Conservation (phyloP, 139 green algal species). For the Chlorella sp. region DNA sequence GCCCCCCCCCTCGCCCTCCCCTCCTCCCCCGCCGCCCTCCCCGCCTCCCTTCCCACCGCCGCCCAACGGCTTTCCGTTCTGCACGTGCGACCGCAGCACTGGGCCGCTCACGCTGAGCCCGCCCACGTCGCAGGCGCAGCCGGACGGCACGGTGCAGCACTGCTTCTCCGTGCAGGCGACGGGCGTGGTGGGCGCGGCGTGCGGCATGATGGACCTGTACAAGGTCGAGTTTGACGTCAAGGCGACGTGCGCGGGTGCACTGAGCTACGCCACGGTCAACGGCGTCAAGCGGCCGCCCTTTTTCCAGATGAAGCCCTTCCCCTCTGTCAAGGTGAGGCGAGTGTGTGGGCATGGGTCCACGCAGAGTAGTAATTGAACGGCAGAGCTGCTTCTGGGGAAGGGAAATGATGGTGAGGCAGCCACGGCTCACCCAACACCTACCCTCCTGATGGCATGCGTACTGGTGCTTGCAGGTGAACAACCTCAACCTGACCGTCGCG, state of each 20-base stretch:
- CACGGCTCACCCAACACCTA: neutral
- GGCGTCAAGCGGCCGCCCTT: slow-evolving; percentile 3
- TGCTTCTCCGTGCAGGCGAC: neutral
- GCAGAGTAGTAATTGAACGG: neutral
- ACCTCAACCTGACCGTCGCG: slow-evolving; percentile 13
- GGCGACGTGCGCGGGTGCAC: slow-evolving; percentile 3
- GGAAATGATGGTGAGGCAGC: neutral
- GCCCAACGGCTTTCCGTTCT: slow-evolving; percentile 15
- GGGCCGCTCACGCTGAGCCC: neutral
- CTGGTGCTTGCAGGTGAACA: slow-evolving; percentile 2
- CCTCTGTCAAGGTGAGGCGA: slow-evolving; percentile 23
- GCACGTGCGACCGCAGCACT: slow-evolving; percentile 7
- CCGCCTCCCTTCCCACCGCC: neutral
- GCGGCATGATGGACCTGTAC: slow-evolving; percentile 22
- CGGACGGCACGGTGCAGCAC: neutral
- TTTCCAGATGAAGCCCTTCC: slow-evolving; percentile 18
- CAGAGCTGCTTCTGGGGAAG: neutral
- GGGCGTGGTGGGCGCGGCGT: neutral
- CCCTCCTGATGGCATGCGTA: neutral
- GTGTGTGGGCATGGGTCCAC: neutral
- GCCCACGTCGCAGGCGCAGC: neutral
- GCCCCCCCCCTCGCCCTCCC: neutral
- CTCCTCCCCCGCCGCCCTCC: neutral
- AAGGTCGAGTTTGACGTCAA: slow-evolving; percentile 33
- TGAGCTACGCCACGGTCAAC: slow-evolving; percentile 27